Base-by-base conservation (phyloP, 208 protist genomes). In the Wallacemonas sp. region DNA sequence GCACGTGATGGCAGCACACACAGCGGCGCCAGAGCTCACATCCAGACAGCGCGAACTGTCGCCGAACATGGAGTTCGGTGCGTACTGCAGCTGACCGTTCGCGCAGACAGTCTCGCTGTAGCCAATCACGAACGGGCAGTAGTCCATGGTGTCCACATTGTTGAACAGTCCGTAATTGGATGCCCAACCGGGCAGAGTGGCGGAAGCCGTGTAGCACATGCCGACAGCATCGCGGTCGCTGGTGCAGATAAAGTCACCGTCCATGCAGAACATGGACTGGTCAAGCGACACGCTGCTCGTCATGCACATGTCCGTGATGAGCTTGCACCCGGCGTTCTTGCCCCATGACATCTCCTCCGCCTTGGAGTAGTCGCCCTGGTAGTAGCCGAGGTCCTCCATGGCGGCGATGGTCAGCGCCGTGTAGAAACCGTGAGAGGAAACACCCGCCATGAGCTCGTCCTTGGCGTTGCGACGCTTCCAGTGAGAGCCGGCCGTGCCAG, bases 301-400 rank as follows among this genome's bases (percentile, higher is more conserved):
- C 41, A 73, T 29, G 54, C 72, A 80, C 50, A 39, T 66, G 44
- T 45, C 52, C 0, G 45, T 54, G 3, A 74, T 20, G 5, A 91
- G 69, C 8, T 2, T 18, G 48, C 84, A 90, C 12, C 87, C 87
- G 0, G 49, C 18, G 10, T 79, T 61, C 16, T 70, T 57, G 44
- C 89, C 86, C 86, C 84, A 95, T 4, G 36, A 10, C 63, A 92
- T 77, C 2, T 33, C 41, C 26, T 88, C 73, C 3, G 70, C 75
- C 44, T 68, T 72, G 14, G 5, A 63, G 59, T 75, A 87, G 49
- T 79, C 66, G 16, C 55, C 80, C 8, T 52, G 32, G 70, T 93
- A 95, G 36, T 68, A 83, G 8, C 77, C 77, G 7, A 84, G 49
- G 63, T 90, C 84, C 11, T 88, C 61, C n/a, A 95, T 79, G 2